phyloP scores from a whole-genome alignment of 352 stramenopile genomes.

The Globisporangium splendens region DNA sequence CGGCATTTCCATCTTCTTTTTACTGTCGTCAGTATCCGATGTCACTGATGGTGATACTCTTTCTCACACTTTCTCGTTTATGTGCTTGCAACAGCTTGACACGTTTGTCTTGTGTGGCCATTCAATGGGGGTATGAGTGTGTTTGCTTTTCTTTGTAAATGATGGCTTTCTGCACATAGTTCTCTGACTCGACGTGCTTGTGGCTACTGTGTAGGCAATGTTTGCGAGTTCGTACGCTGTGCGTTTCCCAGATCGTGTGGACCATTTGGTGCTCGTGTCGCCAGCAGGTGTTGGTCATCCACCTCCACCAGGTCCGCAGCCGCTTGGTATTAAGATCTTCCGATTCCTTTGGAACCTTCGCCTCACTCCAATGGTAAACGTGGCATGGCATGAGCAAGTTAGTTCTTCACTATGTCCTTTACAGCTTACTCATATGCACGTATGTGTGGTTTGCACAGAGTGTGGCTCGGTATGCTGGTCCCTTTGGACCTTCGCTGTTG shows the following conservation, averaged over 20 bases:
- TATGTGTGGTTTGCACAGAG: conserved; percentile 21
- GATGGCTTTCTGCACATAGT: neutral
- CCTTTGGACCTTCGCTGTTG: conserved; percentile 47
- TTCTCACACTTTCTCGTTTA: neutral
- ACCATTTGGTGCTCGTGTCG: conserved; percentile 62
- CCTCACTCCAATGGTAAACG: conserved; percentile 48
- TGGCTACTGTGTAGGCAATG: conserved; percentile 34
- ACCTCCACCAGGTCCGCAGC: conserved; percentile 25
- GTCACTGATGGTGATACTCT: too few relatives aligned
- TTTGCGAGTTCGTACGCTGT: conserved; percentile 52
- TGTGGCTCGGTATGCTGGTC: conserved; percentile 43
- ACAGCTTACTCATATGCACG: neutral
- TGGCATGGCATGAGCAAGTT: too few relatives aligned
- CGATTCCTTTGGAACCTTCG: conserved; percentile 45
- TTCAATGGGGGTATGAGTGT: conserved; percentile 48
- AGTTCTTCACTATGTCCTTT: too few relatives aligned
- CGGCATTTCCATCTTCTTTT: neutral
- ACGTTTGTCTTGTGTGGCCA: conserved; percentile 58
- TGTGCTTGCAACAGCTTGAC: conserved; percentile 29
- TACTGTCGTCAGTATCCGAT: too few relatives aligned
- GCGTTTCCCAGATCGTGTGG: conserved; percentile 33
- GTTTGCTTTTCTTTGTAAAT: neutral
- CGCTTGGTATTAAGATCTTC: conserved; percentile 38
- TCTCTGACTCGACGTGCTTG: neutral
- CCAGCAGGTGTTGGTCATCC: conserved; percentile 50